Conservation (phyloP, 352 stramenopile genomes). For the Pythium rhizo-oryzae region DNA sequence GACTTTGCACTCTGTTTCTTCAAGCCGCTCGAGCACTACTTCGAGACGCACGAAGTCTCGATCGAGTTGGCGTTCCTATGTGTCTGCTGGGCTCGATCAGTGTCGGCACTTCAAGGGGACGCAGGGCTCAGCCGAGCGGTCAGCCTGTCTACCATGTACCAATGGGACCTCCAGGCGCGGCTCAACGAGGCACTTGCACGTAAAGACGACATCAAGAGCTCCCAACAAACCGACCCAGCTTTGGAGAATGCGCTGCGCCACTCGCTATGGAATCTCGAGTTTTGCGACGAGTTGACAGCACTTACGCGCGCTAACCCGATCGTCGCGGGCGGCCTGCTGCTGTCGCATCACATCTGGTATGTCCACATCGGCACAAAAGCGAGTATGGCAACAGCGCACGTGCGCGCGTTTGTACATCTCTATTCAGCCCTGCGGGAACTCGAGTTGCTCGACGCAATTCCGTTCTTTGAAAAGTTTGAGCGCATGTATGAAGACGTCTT, state of each 20-base stretch:
- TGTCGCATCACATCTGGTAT: neutral
- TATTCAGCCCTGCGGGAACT: slow-evolving; percentile 10
- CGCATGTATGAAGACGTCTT: neutral
- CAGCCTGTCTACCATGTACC: neutral
- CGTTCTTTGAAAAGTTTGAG: slow-evolving; percentile 2
- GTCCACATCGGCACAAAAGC: neutral
- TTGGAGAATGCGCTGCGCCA: neutral
- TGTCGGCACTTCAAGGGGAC: slow-evolving; percentile 4
- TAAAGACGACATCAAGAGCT: neutral
- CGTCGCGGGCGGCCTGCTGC: neutral
- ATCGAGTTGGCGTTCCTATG: slow-evolving; percentile 2
- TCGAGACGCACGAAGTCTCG: neutral
- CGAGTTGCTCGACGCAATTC: neutral
- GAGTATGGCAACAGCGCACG: neutral
- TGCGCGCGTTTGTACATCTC: neutral
- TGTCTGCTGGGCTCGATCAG: slow-evolving; percentile 4
- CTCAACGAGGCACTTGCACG: neutral
- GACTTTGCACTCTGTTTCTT: neutral
- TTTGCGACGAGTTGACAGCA: neutral
- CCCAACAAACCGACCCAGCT: neutral
- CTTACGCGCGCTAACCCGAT: neutral
- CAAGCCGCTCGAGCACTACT: neutral
- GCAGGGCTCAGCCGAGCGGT: neutral
- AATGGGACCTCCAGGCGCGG: neutral
- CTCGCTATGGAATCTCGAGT: neutral